Conservation (phyloP, 2,329 filamentous ascomycete species). For the Berkeleyomyces basicola region DNA sequence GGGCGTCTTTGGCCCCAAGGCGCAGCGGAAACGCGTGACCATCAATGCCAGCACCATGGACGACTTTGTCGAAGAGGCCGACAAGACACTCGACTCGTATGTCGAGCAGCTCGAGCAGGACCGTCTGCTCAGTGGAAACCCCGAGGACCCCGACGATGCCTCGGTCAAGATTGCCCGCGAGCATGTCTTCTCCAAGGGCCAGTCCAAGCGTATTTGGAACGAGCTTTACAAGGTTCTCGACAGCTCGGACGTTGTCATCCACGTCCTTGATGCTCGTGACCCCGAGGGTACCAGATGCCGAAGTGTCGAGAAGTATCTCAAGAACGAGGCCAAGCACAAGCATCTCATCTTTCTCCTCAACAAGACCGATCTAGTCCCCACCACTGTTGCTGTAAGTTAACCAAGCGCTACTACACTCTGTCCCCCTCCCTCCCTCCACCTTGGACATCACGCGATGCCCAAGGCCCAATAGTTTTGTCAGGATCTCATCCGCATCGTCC, state of each 20-base stretch:
- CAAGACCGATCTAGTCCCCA: constrained; percentile 66
- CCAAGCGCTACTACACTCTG: constrained; percentile 13
- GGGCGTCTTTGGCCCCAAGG: constrained; percentile 84
- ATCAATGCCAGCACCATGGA: constrained; percentile 65
- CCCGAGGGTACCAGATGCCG: constrained; percentile 79
- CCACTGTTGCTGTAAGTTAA: constrained; percentile 78
- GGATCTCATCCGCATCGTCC: constrained; percentile 40
- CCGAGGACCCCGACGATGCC: constrained; percentile 32
- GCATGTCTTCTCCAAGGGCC: constrained; percentile 85
- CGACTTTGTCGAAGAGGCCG: constrained; percentile 66
- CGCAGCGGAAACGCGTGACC: constrained; percentile 84
- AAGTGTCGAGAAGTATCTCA: constrained; percentile 67
- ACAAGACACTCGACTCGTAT: constrained; percentile 67
- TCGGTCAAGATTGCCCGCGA: constrained; percentile 51
- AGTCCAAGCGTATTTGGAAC: constrained; percentile 94
- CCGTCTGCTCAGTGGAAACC: constrained; percentile 55
- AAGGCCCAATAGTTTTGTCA: constrained; percentile 60
- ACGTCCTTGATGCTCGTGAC: constrained; percentile 79
- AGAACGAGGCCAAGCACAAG: constrained; percentile 82
- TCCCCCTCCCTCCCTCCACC: neutral
- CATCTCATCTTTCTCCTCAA: constrained; percentile 45
- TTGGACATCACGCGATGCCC: neutral
- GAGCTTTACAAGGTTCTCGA: constrained; percentile 92
- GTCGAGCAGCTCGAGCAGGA: constrained; percentile 65
- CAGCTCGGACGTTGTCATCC: constrained; percentile 67